phyloP scores from a whole-genome alignment of 768 basidiomycete genomes.

The Rhodotorula graminis region DNA sequence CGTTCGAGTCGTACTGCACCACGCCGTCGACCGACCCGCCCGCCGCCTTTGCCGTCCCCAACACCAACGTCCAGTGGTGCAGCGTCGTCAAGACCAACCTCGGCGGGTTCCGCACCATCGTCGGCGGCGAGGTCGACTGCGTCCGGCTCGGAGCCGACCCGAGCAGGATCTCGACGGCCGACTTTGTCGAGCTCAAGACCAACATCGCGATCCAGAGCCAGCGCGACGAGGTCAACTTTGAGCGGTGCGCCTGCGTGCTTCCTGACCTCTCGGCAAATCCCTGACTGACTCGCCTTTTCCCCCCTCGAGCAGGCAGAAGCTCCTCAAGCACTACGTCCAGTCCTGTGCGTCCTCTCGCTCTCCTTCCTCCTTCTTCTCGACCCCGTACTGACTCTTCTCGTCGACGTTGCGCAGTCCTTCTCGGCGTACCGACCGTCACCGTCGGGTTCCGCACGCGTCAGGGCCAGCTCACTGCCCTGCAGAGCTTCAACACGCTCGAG shows the following conservation, averaged over 20 bases:
- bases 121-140: conserved; percentile 90
- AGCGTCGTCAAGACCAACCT: conserved; percentile 80
- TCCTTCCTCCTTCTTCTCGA: not conserved
- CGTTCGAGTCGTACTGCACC: conserved; percentile 86
- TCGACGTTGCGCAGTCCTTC: conserved; percentile 51
- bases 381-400: not conserved
- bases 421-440: conserved; percentile 83
- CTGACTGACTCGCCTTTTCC: not conserved
- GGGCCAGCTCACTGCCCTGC: conserved; percentile 63
- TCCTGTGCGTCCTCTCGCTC: conserved; percentile 52
- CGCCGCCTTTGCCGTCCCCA: conserved; percentile 61
- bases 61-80: conserved; percentile 89
- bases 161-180: conserved; percentile 8
- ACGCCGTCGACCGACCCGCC: conserved; percentile 10
- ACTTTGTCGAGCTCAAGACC: conserved; percentile 71
- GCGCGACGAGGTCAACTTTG: conserved; percentile 67
- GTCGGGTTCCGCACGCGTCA: conserved; percentile 79
- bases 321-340: conserved; percentile 89
- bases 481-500: conserved; percentile 70
- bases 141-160: conserved; percentile 49
- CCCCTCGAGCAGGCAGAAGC: conserved; percentile 56
- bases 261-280: not conserved
- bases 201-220: conserved; percentile 61
- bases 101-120: conserved; percentile 63
- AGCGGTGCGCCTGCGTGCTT: conserved; percentile 58